Base-by-base conservation (phyloP, 371 early-diverging fungal species). In the Circinella minor region DNA sequence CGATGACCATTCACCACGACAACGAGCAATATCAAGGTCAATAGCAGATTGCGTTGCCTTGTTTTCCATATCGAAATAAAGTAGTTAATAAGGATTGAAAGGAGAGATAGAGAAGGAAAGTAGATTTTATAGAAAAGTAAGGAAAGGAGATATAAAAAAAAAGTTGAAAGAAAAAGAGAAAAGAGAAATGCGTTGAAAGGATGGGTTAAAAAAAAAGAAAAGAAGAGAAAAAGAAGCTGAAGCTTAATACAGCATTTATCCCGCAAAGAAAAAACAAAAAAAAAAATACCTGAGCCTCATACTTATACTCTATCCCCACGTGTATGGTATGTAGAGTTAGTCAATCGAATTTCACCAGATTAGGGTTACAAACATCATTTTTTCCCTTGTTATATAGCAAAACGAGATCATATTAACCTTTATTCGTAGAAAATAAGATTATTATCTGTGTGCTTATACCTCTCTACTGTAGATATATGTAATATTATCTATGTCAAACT, bases 11-110 rank as follows among this genome's bases (percentile, higher is more conserved):
- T 74, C 75, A 9, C 86, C 89, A 47, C 81, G 81, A 67, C 87
- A 89, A 13, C 89, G 83, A 8, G 88, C 89, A 17, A 74, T 63
- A 67, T 89, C 89, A 18, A 89, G 77, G 20, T 83, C 85, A 65
- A 27, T 27, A 34, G 57, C 57, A 11, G 57, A 34, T 54, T 65
- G 65, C 13, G 43, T 47, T 15, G 18, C 63, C 63, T 63, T 63
- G 5, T 37, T 63, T 1, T 62, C 63, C 63, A 62, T 62, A 38
- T 27, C 27, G 27, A 27, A 27, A 27, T 27, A 27, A 27, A 27
- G 27, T 27, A 27, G 27, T 27, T 27, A 27, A 27, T 27, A 27
- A 11, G 43, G 6, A 43, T 43, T 11, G 9, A 43, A 9, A 43
- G 43, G 43, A 9, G 43, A 9, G 43, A 43, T 43, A 43, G 11